Percentiles rank a stretch among this genome's conserved stretches.
Evolutionary conservation across 768 basidiomycete genomes (phyloP).

Genomic region (Clitopilus passeckerianus): DNA sequence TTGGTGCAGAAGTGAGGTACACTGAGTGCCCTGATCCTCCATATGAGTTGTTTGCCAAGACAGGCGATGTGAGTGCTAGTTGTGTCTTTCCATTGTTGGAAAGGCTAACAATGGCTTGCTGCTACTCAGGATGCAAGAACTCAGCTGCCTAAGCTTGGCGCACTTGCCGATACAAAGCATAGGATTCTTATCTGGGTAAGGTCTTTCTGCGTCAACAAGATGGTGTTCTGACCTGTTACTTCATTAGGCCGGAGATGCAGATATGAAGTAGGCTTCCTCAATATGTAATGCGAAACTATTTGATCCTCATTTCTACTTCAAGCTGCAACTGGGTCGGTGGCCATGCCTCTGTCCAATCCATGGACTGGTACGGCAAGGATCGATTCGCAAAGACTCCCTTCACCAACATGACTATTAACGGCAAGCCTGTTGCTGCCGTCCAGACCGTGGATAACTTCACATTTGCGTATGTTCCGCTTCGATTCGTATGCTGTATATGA

Average conservation of each 20-base stretch:
- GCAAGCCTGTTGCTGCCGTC: constrained; percentile 47
- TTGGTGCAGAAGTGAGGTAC: constrained; percentile 50
- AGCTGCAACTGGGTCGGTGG: constrained; percentile 48
- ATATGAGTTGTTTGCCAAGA: constrained; percentile 33
- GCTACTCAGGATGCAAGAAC: constrained; percentile 47
- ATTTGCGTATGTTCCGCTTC: constrained; percentile 47
- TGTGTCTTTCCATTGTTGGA: too few species aligned
- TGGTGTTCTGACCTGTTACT: constrained; percentile 9
- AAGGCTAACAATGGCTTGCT: background rate
- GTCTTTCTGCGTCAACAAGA: background rate
- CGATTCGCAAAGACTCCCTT: constrained; percentile 30
- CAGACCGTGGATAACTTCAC: constrained; percentile 64
- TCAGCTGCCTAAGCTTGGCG: constrained; percentile 43
- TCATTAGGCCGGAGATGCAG: constrained; percentile 40
- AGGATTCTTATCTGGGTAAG: constrained; percentile 44
- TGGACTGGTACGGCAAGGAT: constrained; percentile 39
- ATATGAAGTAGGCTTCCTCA: constrained; percentile 37
- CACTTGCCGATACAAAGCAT: constrained; percentile 37
- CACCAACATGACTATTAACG: constrained; percentile 53
- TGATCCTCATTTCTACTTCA: background rate
- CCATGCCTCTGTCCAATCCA: constrained; percentile 33
- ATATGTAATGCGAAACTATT: background rate
- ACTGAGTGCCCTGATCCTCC: constrained; percentile 43
- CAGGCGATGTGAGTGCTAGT: constrained; percentile 46
- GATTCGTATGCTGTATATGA: background rate